A percentile compares a stretch with the other conserved stretches of the same genome.
Conservation (phyloP, 495 filamentous ascomycete species). For the Penicillium crystallinum region DNA sequence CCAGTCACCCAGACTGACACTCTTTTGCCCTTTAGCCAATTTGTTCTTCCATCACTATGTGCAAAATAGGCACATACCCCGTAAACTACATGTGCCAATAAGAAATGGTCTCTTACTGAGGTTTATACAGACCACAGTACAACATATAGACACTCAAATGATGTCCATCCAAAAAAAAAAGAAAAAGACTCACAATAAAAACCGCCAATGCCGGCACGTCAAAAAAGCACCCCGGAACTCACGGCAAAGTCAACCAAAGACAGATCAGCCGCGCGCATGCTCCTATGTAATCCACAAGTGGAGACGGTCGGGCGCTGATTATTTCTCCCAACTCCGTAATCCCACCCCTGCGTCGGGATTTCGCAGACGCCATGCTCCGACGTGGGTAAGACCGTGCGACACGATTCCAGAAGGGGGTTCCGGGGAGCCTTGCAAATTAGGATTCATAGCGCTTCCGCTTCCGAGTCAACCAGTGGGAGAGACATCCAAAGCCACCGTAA, state of each 20-base stretch:
- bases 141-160: too few relatives aligned
- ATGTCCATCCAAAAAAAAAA: neutral
- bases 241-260: constrained; percentile 8
- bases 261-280: constrained; percentile 28
- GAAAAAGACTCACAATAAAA: neutral
- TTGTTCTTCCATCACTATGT: neutral
- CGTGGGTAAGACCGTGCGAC: constrained; percentile 10
- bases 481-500: neutral
- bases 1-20: neutral
- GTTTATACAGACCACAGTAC: too few relatives aligned
- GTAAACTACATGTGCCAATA: too few relatives aligned
- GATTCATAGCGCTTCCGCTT: too few relatives aligned
- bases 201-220: constrained; percentile 1
- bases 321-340: neutral
- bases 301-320: constrained; percentile 7
- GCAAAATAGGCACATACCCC: too few relatives aligned
- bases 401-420: constrained; percentile 5
- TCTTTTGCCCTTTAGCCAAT: constrained; percentile 1
- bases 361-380: constrained; percentile 7
- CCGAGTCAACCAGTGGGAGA: neutral
- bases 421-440: too few relatives aligned
- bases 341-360: constrained; percentile 5
- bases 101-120: too few relatives aligned
- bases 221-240: constrained; percentile 2
- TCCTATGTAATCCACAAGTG: constrained; percentile 15